Conservation (phyloP, 78 protist species). For the Abeoforma whisleri region DNA sequence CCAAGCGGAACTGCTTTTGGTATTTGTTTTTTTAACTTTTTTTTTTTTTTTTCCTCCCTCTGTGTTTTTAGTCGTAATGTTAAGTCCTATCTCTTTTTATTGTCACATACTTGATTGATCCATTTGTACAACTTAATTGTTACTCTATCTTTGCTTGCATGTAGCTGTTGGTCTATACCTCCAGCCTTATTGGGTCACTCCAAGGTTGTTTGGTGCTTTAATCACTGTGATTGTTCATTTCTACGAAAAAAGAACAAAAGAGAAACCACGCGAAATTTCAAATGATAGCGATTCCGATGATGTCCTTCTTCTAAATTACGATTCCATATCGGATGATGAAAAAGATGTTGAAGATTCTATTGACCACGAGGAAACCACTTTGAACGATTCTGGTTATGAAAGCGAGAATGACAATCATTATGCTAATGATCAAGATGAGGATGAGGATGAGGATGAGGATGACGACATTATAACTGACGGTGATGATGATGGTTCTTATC, state of each 20-base stretch:
- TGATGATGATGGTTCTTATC: not conserved
- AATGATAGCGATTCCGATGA: not conserved
- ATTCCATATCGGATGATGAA: not conserved
- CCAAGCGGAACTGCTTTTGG: too few relatives aligned
- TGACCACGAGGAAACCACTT: too few relatives aligned
- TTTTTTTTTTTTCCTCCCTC: too few relatives aligned
- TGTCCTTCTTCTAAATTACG: not conserved
- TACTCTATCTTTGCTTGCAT: too few relatives aligned
- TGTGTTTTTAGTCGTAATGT: too few relatives aligned
- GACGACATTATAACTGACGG: not conserved
- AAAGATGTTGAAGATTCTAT: not conserved
- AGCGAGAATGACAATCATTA: too few relatives aligned
- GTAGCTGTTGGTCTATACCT: constrained; percentile 65
- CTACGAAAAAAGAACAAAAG: not conserved
- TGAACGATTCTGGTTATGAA: too few relatives aligned
- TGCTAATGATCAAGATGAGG: not conserved
- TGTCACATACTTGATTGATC: too few relatives aligned
- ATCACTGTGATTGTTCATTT: constrained; percentile 40
- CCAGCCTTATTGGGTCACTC: constrained; percentile 57
- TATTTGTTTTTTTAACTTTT: too few relatives aligned
- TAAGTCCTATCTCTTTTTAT: too few relatives aligned
- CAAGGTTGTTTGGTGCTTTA: constrained; percentile 57
- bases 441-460: not conserved
- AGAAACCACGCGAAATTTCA: not conserved
- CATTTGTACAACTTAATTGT: too few relatives aligned